Evolutionary conservation across 2,329 filamentous ascomycete genomes (phyloP), one percentile per base, ranked within the genome.

Genomic region (Boeremia exigua): DNA sequence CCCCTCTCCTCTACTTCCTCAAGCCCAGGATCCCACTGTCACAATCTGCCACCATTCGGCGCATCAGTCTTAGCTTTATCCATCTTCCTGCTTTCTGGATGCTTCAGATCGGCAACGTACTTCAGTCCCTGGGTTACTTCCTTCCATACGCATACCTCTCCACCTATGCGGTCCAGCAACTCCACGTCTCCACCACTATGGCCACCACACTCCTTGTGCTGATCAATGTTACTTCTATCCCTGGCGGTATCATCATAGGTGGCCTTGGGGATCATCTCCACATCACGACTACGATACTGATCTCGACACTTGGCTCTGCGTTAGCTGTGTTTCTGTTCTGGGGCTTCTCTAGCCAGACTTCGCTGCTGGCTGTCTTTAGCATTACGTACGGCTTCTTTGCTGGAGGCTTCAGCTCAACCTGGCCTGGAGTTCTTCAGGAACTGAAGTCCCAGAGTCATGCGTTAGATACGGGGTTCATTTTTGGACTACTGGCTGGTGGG

Each of bases 401-500:
- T 8, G 68, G 70, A 5, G 62, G 63, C 5, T 72, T 64, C 33
- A 62, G 65, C 28, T 60, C 58, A 6, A 71, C 62, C 2, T 73
- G 62, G 60, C 57, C 63, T 17, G 69, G 63, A 0, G 54, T 70
- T 3, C 44, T 71, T 43, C 60, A 50, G 7, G 62, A 66, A 15
- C 65, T 80, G 1, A 67, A 70, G 40, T 61, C 56, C 10, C 67
- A 67, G 14, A 48, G 34, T 33, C 55, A 45, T 6, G 48, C 57
- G 28, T 17, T 68, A 19, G 80, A 83, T 27, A 68, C 76, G 5
- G 77, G 77, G 0, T 74, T 82, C 38, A 71, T 83, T 1, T 79
- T 83, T 50, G 77, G 73, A 0, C 63, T 81, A 6, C 69, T 83
- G 47, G 74, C 75, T 15, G 75, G 75, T 8, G 81, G 80, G 0